Evolutionary conservation across 75 land plant genomes (phyloP).

Genomic region (Picea sitchensis): DNA sequence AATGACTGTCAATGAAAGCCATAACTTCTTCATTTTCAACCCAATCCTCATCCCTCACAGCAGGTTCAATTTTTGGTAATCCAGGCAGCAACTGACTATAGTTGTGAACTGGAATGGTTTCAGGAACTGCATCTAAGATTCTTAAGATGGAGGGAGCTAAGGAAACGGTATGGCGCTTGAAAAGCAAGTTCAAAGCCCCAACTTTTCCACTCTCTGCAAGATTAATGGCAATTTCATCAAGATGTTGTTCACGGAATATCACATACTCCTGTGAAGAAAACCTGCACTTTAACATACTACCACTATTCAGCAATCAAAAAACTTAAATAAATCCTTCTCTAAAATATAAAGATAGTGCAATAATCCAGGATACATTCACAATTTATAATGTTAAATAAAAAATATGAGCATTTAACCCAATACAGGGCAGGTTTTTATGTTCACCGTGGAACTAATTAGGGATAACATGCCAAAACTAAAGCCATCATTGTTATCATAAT

Average conservation of each 20-base stretch:
- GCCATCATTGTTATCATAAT: neutral
- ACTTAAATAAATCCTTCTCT: neutral
- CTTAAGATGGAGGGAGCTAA: constrained; percentile 60
- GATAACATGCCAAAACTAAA: neutral
- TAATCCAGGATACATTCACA: neutral
- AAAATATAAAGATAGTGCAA: neutral
- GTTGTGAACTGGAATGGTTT: constrained; percentile 82
- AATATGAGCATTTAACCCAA: neutral
- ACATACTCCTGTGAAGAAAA: constrained; percentile 64
- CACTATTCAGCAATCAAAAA: neutral
- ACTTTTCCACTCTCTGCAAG: constrained; percentile 89
- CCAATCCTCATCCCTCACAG: constrained; percentile 72
- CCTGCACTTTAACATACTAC: constrained; percentile 39
- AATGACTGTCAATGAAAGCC: constrained; percentile 30
- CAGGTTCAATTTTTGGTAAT: constrained; percentile 28
- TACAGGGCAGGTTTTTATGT: neutral
- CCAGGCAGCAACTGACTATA: constrained; percentile 85
- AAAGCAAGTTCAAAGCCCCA: constrained; percentile 87
- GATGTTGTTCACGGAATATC: constrained; percentile 50
- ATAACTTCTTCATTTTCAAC: constrained; percentile 69
- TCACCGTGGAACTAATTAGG: neutral
- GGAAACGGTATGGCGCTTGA: constrained; percentile 88
- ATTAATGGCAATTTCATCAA: constrained; percentile 49
- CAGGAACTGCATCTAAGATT: constrained; percentile 82
- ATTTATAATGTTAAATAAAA: neutral